Base-by-base conservation (phyloP, 495 filamentous ascomycete species). In the Bombardia bombarda region DNA sequence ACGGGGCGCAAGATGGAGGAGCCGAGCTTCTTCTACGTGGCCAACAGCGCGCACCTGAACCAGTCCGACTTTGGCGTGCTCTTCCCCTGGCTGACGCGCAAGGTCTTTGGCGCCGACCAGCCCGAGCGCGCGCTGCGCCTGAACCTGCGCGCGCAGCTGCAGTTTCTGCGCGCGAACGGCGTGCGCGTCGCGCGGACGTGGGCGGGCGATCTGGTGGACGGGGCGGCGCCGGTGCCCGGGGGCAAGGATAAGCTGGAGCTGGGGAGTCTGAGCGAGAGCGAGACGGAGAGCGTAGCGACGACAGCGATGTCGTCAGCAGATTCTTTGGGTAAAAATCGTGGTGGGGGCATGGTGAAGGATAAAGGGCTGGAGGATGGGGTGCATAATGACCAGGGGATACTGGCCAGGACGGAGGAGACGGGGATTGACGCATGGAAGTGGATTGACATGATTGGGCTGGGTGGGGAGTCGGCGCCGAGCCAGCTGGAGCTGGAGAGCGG, bases 51-150 rank as follows among this genome's bases (percentile, higher is more conserved):
- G 0, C 86, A 90, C 56, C 66, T 89, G 18, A 78, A 65, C 26
- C 86, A 89, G 62, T 80, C 74, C 13, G 86, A 90, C 51, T 90
- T 88, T 56, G 85, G 79, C n/a, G 55, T 87, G 9, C 59, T 90
- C 16, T 89, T 88, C 54, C 83, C 86, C 0, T 77, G 74, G 63
- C 50, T 83, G 17, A 79, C 77, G 18, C 72, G 68, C 38, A 65
- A 64, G 38, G 63, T 80, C 7, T 75, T 82, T 49, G 69, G 70
- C 4, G 72, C 71, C 2, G 74, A 79, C 45, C 70, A 79, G 38
- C 83, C 83, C 0, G 78, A 80, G 49, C 61, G 77, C 1, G 71
- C 75, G 1, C 53, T 89, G 30, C 62, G 72, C 34, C 58, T 88
- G 17, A 88, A 89, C 43, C 58, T 70, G 4, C 56, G 83, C 2